phyloP scores from a whole-genome alignment of 2,329 filamentous ascomycete species.

The Penicillium janthinellum region DNA sequence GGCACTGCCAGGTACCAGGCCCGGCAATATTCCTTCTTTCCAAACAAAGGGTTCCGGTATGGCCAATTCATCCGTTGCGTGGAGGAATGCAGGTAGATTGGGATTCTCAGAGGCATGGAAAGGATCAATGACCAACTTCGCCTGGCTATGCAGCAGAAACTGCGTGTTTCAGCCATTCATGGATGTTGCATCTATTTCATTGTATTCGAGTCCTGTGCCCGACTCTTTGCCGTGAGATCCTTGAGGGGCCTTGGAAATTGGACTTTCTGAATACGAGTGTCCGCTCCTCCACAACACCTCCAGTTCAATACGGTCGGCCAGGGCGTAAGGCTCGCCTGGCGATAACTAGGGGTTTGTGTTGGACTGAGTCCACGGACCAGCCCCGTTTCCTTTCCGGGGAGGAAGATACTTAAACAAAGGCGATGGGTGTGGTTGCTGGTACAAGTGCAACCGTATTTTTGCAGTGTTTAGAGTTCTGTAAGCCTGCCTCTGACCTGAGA shows the following conservation, averaged over 20 bases:
- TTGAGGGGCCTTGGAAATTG: too few species aligned
- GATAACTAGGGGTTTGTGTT: not conserved
- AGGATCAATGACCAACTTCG: not conserved
- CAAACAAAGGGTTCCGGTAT: not conserved
- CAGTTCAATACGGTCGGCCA: not conserved
- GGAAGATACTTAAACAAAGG: not conserved
- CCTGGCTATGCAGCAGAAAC: not conserved
- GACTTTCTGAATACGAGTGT: not conserved
- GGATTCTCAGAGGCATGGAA: too few species aligned
- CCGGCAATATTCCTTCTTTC: not conserved
- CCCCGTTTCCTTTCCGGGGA: not conserved
- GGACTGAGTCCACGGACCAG: not conserved
- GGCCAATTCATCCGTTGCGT: not conserved
- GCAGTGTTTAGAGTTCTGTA: not conserved
- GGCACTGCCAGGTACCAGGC: not conserved
- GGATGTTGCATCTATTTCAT: too few species aligned
- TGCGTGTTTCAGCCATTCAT: not conserved
- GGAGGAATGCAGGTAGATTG: not conserved
- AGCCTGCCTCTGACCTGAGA: not conserved
- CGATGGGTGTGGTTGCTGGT: not conserved
- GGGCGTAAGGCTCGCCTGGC: slow-evolving; percentile 14
- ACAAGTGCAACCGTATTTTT: not conserved
- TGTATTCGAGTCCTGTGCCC: too few species aligned
- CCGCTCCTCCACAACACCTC: slow-evolving; percentile 2
- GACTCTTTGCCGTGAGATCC: too few species aligned